A percentile compares a stretch with the other conserved stretches of the same genome.
Conservation (phyloP, 306 rosid genomes). For the Acacia confusa region DNA sequence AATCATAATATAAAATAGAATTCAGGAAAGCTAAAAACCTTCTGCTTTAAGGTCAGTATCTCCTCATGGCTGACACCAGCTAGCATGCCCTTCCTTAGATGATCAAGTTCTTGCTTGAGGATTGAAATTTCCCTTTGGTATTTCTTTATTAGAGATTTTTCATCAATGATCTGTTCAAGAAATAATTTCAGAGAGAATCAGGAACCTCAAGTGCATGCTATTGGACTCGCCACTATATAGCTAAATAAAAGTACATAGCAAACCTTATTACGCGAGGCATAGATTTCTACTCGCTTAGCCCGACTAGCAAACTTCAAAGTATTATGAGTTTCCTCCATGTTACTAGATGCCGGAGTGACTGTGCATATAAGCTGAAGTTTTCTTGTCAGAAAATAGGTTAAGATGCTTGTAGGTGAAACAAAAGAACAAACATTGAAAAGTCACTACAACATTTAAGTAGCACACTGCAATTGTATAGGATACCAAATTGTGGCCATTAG, state of each 20-base stretch:
- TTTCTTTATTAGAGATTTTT: conserved; percentile 94
- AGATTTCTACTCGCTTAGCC: conserved; percentile 97
- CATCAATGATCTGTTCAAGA: conserved; percentile 83
- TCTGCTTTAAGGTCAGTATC: conserved; percentile 78
- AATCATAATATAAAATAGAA: conserved; percentile 25
- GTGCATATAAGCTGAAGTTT: conserved; percentile 93
- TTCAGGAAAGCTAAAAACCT: conserved; percentile 52
- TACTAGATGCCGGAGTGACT: conserved; percentile 97
- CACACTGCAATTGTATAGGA: conserved; percentile 4
- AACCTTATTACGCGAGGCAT: conserved; percentile 96
- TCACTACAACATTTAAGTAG: conserved; percentile 3
- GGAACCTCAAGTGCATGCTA: conserved; percentile 23
- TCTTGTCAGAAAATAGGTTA: too few relatives aligned
- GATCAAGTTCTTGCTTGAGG: conserved; percentile 96
- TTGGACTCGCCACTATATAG: conserved; percentile 14
- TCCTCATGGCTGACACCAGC: conserved; percentile 92
- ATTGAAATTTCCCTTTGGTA: conserved; percentile 93
- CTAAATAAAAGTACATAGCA: conserved; percentile 22
- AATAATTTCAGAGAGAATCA: conserved; percentile 27
- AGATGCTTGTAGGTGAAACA: too few relatives aligned
- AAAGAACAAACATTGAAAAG: conserved; percentile 16
- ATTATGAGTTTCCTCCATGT: conserved; percentile 99
- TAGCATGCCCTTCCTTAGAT: conserved; percentile 76
- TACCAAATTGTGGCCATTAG: conserved; percentile 14
- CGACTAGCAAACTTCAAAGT: conserved; percentile 99